Conservation (phyloP, 805 yeast species). For the Priceomyces castillae region DNA sequence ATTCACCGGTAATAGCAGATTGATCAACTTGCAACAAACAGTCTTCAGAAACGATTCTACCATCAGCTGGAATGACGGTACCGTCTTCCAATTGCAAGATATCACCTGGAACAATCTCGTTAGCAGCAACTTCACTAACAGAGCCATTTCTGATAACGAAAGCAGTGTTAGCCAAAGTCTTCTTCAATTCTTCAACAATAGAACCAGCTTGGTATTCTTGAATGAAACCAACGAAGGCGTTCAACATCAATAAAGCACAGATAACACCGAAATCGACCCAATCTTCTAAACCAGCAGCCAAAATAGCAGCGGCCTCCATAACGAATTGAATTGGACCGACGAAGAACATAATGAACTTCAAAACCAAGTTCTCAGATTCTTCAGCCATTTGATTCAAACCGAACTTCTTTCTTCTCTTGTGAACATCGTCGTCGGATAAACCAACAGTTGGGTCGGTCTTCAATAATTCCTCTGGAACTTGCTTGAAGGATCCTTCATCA, state of each 20-base stretch:
- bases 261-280: constrained; percentile 99
- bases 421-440: constrained; percentile 73
- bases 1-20: constrained; percentile 97
- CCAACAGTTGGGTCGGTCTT: constrained; percentile 80
- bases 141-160: constrained; percentile 80
- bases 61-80: constrained; percentile 90
- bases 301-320: constrained; percentile 94
- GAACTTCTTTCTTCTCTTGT: constrained; percentile 82
- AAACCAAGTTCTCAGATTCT: constrained; percentile 73
- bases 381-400: constrained; percentile 91
- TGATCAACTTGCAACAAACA: constrained; percentile 89
- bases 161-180: constrained; percentile 90
- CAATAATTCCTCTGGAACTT: constrained; percentile 81
- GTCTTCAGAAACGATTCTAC: constrained; percentile 83
- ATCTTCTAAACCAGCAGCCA: constrained; percentile 95
- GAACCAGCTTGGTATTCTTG: constrained; percentile 99
- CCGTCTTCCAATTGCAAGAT: constrained; percentile 90
- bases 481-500: constrained; percentile 46
- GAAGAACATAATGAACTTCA: constrained; percentile 83
- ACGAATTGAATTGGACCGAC: constrained; percentile 96
- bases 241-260: constrained; percentile 78
- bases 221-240: constrained; percentile 92
- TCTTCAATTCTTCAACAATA: constrained; percentile 93
- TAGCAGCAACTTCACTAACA: constrained; percentile 70
- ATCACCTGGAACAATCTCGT: constrained; percentile 94